Base-by-base conservation (phyloP, 192 early-diverging fungal genomes). In the Oehlia diaphana region DNA sequence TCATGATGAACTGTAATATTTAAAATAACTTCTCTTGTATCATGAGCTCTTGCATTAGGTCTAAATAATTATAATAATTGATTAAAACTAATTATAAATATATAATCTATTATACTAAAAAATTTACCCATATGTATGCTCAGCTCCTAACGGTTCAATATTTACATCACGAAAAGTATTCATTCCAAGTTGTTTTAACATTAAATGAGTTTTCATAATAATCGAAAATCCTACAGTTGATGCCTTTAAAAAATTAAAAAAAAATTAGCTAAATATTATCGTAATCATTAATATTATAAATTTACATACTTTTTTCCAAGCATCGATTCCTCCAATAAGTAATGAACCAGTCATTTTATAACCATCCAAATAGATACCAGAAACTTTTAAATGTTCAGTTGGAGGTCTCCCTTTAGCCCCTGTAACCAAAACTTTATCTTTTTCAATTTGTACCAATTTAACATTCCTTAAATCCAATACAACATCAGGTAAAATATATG, bases 401-500 rank as follows among this genome's bases (percentile, higher is more conserved):
- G 91, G 91, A 13, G 83, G 61, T n/a, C 86, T 68, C 9, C 91
- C 91, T 37, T 87, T 89, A 16, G 90, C 90, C 9, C 91, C 91
- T 21, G 81, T 84, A 9, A 92, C 91, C 23, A 84, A 62, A 23
- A 92, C 91, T 28, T 89, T 88, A 68, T 91, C 82, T 39, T 80
- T 79, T 1, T 83, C 89, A 26, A 91, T 64, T 80, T 92, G 87
- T n/a, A 68, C 75, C 6, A 92, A 42, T 58, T 84, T 82, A 58
- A 92, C 90, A 39, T 88, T 78, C 19, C 88, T 84, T 70, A 92
- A 79, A 83, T 92, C 91, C 49, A 91, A 65, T 61, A 90, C 86
- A 19, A 92, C 91, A 77, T 92, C 91, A 9, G 91, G 91, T 13
- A 92, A 82, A 31, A 91, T 80, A 77, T 92, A 92, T 0, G 85